phyloP scores from a whole-genome alignment of 1,284 basidiomycete genomes.

The Rhodotorula sp. region DNA sequence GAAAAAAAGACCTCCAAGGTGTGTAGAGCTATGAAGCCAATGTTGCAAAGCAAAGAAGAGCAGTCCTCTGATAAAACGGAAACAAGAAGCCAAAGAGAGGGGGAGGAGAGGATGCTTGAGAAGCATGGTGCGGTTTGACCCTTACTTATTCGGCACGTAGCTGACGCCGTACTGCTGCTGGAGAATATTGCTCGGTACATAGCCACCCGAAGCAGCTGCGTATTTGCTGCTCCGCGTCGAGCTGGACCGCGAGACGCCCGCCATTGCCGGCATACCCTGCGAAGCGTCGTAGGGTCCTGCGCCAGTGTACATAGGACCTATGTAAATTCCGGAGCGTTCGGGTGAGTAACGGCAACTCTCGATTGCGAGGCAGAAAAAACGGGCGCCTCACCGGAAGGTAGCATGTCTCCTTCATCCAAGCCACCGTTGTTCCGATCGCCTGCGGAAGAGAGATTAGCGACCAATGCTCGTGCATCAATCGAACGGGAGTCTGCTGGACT shows the following conservation, averaged over 20 bases:
- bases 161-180: slow-evolving; percentile 5
- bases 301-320: slow-evolving; percentile 9
- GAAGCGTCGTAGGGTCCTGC: background rate
- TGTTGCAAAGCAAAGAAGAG: too few relatives aligned
- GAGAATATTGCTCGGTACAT: slow-evolving; percentile 9
- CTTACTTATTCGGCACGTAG: background rate
- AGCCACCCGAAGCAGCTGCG: background rate
- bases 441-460: background rate
- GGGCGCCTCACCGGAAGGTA: background rate
- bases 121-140: too few relatives aligned
- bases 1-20: too few relatives aligned
- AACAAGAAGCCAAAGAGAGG: too few relatives aligned
- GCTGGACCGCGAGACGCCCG: background rate
- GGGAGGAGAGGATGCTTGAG: too few relatives aligned
- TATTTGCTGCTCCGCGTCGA: slow-evolving; percentile 1
- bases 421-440: background rate
- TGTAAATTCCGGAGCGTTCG: rapidly evolving
- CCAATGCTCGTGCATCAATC: rapidly evolving
- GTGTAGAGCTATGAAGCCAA: too few relatives aligned
- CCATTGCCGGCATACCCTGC: background rate
- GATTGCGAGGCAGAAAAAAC: too few relatives aligned
- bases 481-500: background rate
- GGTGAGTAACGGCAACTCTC: background rate
- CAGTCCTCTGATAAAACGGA: too few relatives aligned
- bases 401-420: slow-evolving; percentile 2